Percentiles rank a stretch among this genome's conserved stretches.
These are phyloP conservation scores for Melanomma pulvis-pyrius DNA, from an alignment of 495 filamentous ascomycete species.

Conservation along the genomic window DNA sequence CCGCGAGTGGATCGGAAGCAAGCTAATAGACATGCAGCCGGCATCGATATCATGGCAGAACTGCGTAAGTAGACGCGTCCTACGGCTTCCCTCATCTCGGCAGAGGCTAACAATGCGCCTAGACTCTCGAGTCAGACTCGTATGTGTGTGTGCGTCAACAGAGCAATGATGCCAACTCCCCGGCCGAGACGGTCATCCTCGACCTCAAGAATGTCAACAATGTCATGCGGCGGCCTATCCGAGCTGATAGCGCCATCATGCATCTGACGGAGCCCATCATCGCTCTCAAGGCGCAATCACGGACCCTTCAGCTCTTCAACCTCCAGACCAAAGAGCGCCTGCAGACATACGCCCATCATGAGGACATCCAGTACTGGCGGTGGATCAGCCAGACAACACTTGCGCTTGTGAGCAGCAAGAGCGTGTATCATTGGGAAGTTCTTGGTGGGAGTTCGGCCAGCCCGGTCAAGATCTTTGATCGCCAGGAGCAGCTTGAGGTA, in stretches of 20 bases:
- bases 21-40: constrained; percentile 52
- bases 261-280: constrained; percentile 96
- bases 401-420: constrained; percentile 84
- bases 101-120: constrained; percentile 16
- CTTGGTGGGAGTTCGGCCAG: constrained; percentile 72
- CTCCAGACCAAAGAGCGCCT: constrained; percentile 86
- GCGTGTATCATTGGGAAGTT: constrained; percentile 97
- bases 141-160: constrained; percentile 96
- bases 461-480: constrained; percentile 85
- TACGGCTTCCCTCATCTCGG: not conserved
- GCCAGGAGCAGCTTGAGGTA: constrained; percentile 85
- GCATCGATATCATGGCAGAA: constrained; percentile 92
- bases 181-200: constrained; percentile 93
- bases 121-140: constrained; percentile 97
- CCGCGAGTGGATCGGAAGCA: not conserved
- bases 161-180: constrained; percentile 68
- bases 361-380: constrained; percentile 98
- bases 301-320: constrained; percentile 98
- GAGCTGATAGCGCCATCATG: constrained; percentile 99
- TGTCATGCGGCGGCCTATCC: constrained; percentile 90
- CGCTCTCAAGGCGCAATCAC: constrained; percentile 85
- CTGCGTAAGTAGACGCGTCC: constrained; percentile 68
- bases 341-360: constrained; percentile 91
- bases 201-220: constrained; percentile 94
- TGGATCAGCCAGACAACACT: constrained; percentile 90